A percentile compares a stretch with the other conserved stretches of the same genome.
phyloP scores from a whole-genome alignment of 2,329 filamentous ascomycete genomes.

The Cryphonectria carpinicola region DNA sequence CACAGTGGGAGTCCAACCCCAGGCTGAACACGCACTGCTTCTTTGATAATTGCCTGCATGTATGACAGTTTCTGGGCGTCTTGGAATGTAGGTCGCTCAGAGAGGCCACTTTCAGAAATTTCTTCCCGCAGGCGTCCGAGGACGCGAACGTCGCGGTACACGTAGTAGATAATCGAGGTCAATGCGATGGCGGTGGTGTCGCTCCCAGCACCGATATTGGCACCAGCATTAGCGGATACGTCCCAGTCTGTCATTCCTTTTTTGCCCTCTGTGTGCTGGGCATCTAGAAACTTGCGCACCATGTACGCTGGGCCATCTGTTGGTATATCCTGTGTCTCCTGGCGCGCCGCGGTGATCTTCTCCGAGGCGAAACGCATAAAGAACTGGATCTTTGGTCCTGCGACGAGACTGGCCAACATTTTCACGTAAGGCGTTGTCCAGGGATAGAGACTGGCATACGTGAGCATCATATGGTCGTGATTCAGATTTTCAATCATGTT shows the following conservation, averaged over 20 bases:
- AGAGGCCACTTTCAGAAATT: conserved; percentile 59
- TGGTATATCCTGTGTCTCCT: neutral
- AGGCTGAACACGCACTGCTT: conserved; percentile 73
- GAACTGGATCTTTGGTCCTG: neutral
- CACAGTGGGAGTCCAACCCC: conserved; percentile 51
- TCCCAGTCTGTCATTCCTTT: conserved; percentile 1
- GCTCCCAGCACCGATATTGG: conserved; percentile 47
- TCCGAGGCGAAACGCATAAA: neutral
- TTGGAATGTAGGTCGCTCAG: conserved; percentile 54
- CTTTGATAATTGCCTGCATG: conserved; percentile 59
- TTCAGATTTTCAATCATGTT: conserved; percentile 48
- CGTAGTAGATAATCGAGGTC: neutral
- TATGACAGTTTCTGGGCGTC: conserved; percentile 49
- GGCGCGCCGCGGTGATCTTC: neutral
- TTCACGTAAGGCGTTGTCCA: neutral
- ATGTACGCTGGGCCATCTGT: neutral
- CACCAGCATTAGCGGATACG: neutral
- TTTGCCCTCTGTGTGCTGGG: neutral
- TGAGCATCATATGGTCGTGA: neutral
- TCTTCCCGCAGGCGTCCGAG: conserved; percentile 73
- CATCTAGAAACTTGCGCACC: neutral
- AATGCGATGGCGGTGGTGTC: conserved; percentile 14
- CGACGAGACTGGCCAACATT: neutral
- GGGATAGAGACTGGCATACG: neutral
- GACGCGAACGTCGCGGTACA: conserved; percentile 57